These are phyloP conservation scores for Globisporangium carolinianum DNA, from an alignment of 352 stramenopile genomes.

Conservation along the genomic window DNA sequence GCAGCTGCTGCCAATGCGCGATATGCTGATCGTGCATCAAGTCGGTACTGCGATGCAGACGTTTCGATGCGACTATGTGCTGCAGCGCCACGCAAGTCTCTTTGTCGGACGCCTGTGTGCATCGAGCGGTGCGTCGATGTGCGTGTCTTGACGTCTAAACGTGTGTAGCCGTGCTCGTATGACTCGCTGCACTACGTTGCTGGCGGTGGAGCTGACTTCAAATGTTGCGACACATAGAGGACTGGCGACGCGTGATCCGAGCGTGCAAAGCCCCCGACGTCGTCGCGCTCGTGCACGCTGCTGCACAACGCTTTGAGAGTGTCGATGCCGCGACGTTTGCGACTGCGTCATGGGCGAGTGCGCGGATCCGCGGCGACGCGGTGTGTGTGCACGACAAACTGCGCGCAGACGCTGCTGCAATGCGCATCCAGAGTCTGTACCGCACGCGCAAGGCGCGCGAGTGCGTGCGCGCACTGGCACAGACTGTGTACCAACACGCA, in stretches of 20 bases:
- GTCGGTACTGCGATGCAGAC: constrained; percentile 35
- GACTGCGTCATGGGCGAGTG: constrained; percentile 20
- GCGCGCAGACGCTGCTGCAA: constrained; percentile 24
- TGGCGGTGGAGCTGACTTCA: no score
- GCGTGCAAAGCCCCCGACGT: constrained; percentile 18
- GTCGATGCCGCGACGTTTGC: constrained; percentile 10
- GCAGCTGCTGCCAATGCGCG: constrained; percentile 13
- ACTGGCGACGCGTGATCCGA: constrained; percentile 24
- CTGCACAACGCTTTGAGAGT: constrained; percentile 7
- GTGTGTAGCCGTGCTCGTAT: background rate
- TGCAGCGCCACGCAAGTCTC: constrained; percentile 29
- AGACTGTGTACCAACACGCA: constrained; percentile 28
- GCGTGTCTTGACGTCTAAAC: background rate
- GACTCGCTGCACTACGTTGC: background rate
- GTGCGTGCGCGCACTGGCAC: constrained; percentile 25
- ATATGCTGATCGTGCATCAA: constrained; percentile 20
- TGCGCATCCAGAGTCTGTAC: constrained; percentile 49
- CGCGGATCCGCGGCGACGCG: constrained; percentile 19
- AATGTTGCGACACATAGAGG: constrained; percentile 8
- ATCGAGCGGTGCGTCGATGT: constrained; percentile 14
- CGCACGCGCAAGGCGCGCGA: constrained; percentile 42
- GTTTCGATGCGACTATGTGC: constrained; percentile 36
- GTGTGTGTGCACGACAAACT: constrained; percentile 12
- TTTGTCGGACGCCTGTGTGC: constrained; percentile 40
- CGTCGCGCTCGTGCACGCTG: constrained; percentile 14